Evolutionary conservation across 1,284 basidiomycete species (phyloP).

Genomic region (Cryptococcus hybrid): DNA sequence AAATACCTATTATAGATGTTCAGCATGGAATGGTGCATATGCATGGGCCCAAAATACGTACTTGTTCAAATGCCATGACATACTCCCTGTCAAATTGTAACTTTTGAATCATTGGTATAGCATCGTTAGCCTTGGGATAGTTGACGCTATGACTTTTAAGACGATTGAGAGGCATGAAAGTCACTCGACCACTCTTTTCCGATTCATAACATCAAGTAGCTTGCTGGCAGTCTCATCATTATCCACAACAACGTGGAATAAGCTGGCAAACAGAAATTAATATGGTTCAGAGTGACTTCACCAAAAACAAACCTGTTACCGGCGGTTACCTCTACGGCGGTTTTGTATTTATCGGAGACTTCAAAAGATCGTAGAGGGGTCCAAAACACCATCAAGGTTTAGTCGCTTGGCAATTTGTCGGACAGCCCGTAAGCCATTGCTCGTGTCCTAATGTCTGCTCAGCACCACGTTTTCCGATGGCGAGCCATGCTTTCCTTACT

Average conservation of each 20-base stretch:
- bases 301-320: conserved; percentile 69
- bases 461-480: too few relatives aligned
- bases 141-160: conserved; percentile 68
- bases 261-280: conserved; percentile 52
- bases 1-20: conserved; percentile 63
- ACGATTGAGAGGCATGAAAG: conserved; percentile 98
- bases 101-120: conserved; percentile 81
- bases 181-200: conserved; percentile 91
- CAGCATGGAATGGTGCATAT: neutral
- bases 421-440: conserved; percentile 78
- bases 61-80: conserved; percentile 84
- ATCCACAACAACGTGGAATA: conserved; percentile 98
- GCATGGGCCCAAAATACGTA: conserved; percentile 8
- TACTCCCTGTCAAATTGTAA: conserved; percentile 72
- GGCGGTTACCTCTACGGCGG: conserved; percentile 89
- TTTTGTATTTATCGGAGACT: conserved; percentile 89
- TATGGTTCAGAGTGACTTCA: neutral
- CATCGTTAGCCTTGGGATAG: conserved; percentile 78
- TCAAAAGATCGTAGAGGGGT: conserved; percentile 89
- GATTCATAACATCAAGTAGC: conserved; percentile 87
- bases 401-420: conserved; percentile 74
- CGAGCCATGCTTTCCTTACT: conserved; percentile 50
- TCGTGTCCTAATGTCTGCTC: conserved; percentile 68
- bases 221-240: conserved; percentile 85
- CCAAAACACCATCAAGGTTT: conserved; percentile 79